Evolutionary conservation across 2,329 filamentous ascomycete genomes (phyloP), one percentile per base, ranked within the genome.

Genomic region (Macrophomina pseudophaseolina): DNA sequence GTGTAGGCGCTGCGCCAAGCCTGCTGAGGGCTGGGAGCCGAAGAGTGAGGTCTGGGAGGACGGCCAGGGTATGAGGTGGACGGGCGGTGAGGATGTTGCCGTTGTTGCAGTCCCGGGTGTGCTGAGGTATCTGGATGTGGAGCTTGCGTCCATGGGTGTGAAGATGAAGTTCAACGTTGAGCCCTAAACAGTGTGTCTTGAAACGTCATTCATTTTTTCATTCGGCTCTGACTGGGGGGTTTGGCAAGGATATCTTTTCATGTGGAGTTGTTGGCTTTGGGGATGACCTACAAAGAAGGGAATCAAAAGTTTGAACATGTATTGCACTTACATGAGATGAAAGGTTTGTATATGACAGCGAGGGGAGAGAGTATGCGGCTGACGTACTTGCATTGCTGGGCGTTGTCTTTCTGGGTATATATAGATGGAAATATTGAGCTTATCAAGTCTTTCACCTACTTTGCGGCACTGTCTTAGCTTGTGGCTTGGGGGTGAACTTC

Each of bases 61-160:
- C 80, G 93, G 92, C 0, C 87, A 91, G 71, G 94, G 94, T 1
- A 85, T 87, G 71, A 89, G 91, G 71, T 98, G 91, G 86, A 86
- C 92, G 40, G 95, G 95, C 8, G 95, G 95, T 58, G 92, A 94
- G 70, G 88, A 98, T 76, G 95, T 95, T 3, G 95, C 94, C 3
- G 85, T 95, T 70, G 93, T 99, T 42, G 94, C 93, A 64, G 92
- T 99, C 16, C 95, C 95, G 0, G 94, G 94, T 70, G 95, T 97
- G 65, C 82, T 99, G 78, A 93, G 92, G 80, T 98, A 91, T 82
- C 81, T 99, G 71, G 95, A 99, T 80, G 94, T 97, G 23, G 95
- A 99, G 80, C 82, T 99, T 73, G 92, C 94, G 42, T 93, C 93
- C 66, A 99, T 99, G 95, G 95, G 95, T 64, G 90, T 99, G 64